These are phyloP conservation scores for Sordariomycetes sp. DNA, from an alignment of 2,329 filamentous ascomycete species.

Conservation along the genomic window DNA sequence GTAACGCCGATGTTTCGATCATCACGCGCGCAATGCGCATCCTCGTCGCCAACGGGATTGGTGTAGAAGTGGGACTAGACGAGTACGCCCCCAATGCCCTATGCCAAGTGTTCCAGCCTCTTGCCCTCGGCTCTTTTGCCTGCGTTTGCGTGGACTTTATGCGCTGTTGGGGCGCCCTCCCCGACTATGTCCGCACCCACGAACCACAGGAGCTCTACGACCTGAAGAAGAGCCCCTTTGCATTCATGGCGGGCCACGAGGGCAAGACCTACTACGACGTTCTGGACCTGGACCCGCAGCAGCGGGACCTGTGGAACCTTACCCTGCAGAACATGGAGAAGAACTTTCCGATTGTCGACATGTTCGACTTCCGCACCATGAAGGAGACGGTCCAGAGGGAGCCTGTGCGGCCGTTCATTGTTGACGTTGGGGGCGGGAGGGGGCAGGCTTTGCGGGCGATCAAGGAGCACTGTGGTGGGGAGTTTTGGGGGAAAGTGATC, in stretches of 20 bases:
- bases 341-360: constrained; percentile 15
- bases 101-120: constrained; percentile 14
- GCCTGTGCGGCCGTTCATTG: constrained; percentile 14
- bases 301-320: constrained; percentile 14
- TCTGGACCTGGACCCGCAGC: constrained; percentile 11
- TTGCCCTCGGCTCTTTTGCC: constrained; percentile 16
- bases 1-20: constrained; percentile 15
- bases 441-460: constrained; percentile 14
- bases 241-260: constrained; percentile 13
- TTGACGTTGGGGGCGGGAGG: constrained; percentile 15
- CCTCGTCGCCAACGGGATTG: constrained; percentile 15
- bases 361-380: constrained; percentile 15
- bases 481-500: constrained; percentile 14
- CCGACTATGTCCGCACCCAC: constrained; percentile 14
- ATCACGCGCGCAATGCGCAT: constrained; percentile 18
- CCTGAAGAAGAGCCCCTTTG: constrained; percentile 14
- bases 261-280: constrained; percentile 18
- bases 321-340: constrained; percentile 13
- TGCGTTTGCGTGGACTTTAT: constrained; percentile 17
- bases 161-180: constrained; percentile 10
- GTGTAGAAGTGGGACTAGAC: constrained; percentile 14
- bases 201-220: constrained; percentile 14
- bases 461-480: constrained; percentile 11
- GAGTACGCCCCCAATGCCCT: constrained; percentile 18
- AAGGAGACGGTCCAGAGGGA: constrained; percentile 13